A percentile compares a stretch with the other conserved stretches of the same genome.
Evolutionary conservation across 495 filamentous ascomycete species (phyloP).

Genomic region (Podospora sp.): DNA sequence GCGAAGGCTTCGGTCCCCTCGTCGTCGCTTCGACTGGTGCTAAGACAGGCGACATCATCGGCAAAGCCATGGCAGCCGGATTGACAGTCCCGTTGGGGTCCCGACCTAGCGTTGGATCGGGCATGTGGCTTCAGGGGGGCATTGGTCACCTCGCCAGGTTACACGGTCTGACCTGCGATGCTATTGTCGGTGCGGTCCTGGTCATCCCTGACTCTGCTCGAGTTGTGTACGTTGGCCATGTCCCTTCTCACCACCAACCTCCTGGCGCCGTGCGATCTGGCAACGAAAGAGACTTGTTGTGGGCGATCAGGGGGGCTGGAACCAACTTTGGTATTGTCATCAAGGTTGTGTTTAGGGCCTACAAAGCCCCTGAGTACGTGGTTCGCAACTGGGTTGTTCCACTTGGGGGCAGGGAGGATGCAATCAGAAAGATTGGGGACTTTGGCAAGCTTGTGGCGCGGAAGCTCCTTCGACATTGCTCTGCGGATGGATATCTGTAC

Average conservation of each 20-base stretch:
- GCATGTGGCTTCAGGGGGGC: slow-evolving; percentile 66
- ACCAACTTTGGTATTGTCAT: slow-evolving; percentile 67
- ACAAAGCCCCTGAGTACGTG: slow-evolving; percentile 45
- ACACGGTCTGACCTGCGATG: slow-evolving; percentile 62
- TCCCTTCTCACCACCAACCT: slow-evolving; percentile 54
- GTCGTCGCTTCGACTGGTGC: slow-evolving; percentile 58
- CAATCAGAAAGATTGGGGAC: slow-evolving; percentile 40
- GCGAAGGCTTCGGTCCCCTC: slow-evolving; percentile 38
- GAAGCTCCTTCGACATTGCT: slow-evolving; percentile 48
- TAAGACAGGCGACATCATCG: slow-evolving; percentile 60
- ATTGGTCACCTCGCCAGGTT: slow-evolving; percentile 62
- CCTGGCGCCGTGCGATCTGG: slow-evolving; percentile 48
- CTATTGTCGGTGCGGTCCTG: slow-evolving; percentile 61
- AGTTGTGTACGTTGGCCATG: slow-evolving; percentile 52
- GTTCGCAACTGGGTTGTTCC: slow-evolving; percentile 57
- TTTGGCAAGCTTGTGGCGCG: slow-evolving; percentile 50
- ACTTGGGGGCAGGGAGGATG: slow-evolving; percentile 44
- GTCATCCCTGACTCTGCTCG: slow-evolving; percentile 58
- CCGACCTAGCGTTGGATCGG: slow-evolving; percentile 64
- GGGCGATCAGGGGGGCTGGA: slow-evolving; percentile 64
- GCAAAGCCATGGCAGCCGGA: slow-evolving; percentile 50
- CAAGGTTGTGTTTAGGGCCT: slow-evolving; percentile 59
- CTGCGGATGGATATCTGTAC: slow-evolving; percentile 63
- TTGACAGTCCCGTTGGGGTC: slow-evolving; percentile 62
- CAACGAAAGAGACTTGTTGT: slow-evolving; percentile 59